Base-by-base conservation (phyloP, 2,329 filamentous ascomycete genomes). In the Pseudocercospora fijiensis region DNA sequence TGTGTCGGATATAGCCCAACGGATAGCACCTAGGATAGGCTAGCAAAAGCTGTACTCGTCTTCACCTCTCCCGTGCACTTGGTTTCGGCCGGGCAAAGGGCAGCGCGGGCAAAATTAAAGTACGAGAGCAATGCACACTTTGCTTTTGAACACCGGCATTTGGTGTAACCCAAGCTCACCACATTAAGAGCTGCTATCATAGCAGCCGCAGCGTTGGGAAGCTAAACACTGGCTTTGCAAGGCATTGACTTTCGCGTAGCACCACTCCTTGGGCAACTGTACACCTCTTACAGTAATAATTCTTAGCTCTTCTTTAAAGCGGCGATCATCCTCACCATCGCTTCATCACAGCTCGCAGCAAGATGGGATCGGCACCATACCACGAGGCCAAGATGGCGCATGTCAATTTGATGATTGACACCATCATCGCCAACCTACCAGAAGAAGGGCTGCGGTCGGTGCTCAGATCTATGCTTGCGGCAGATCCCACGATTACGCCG, bases 371-470 rank as follows among this genome's bases (percentile, higher is more conserved):
- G 1, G 10, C 45, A 52, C 47, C 47, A 20, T n/a, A 58, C 13
- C 18, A 18, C 7, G 57, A 61, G 13, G 56, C 55, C 43, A 68
- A 66, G 26, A 66, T 66, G 64, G 64, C 66, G 13, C 66, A 68
- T 47, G 66, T 68, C 57, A 68, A 68, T 30, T 55, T 68, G 53
- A 68, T 68, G 66, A 58, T 61, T 13, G 66, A 68, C 24, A 67
- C 66, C 8, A 61, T 68, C 37, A 61, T 66, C 26, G 65, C 64
- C 41, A 63, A 63, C 33, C 18, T 68, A 11, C 62, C 66, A 1
- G 57, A 61, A 52, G 62, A 65, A 18, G 64, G 61, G 43, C 37
- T 68, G 9, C 60, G 66, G 6, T 60, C 64, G 10, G 62, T 68
- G 4, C 27, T 68, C n/a, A 24, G 66, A 30, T 61, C 64, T 6